Percentiles rank a stretch among this genome's conserved stretches.
Conservation (phyloP, 1,139 yeast species). For the Diutina neorugosa region DNA sequence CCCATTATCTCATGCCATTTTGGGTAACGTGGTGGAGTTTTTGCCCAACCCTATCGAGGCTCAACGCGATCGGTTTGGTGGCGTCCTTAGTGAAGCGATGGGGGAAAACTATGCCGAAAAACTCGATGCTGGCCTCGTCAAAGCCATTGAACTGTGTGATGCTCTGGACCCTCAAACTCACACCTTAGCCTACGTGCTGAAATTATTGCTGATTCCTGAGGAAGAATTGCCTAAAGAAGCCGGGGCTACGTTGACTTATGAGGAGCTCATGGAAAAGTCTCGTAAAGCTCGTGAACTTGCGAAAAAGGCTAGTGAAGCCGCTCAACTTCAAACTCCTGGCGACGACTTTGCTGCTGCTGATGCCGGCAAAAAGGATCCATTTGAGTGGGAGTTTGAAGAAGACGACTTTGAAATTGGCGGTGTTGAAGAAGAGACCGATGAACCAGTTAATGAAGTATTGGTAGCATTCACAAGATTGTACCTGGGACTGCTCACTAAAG, state of each 20-base stretch:
- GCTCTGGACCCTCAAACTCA: slow-evolving; percentile 39
- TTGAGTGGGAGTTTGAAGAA: slow-evolving; percentile 37
- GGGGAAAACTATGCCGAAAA: slow-evolving; percentile 13
- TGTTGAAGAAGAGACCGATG: slow-evolving; percentile 32
- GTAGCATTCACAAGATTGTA: slow-evolving; percentile 85
- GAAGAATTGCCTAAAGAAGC: slow-evolving; percentile 60
- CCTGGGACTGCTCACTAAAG: slow-evolving; percentile 68
- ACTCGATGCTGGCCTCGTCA: slow-evolving; percentile 37
- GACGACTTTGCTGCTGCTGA: slow-evolving; percentile 5
- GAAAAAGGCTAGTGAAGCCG: slow-evolving; percentile 54
- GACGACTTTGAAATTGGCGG: slow-evolving; percentile 23
- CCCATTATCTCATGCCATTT: slow-evolving; percentile 77
- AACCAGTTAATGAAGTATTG: slow-evolving; percentile 43
- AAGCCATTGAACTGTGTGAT: slow-evolving; percentile 54
- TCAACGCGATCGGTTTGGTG: slow-evolving; percentile 59
- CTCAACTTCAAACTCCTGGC: slow-evolving; percentile 10
- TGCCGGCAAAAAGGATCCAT: slow-evolving; percentile 18
- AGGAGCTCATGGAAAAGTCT: slow-evolving; percentile 57
- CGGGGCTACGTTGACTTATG: slow-evolving; percentile 27
- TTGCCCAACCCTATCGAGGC: slow-evolving; percentile 76
- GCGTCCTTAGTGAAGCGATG: slow-evolving; percentile 35
- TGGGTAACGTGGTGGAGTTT: slow-evolving; percentile 74
- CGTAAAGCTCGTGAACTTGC: slow-evolving; percentile 62
- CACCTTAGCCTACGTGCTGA: slow-evolving; percentile 76
- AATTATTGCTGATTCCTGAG: slow-evolving; percentile 75